Evolutionary conservation across 1,139 yeast species (phyloP).

Genomic region (Yamadazyma sp.): DNA sequence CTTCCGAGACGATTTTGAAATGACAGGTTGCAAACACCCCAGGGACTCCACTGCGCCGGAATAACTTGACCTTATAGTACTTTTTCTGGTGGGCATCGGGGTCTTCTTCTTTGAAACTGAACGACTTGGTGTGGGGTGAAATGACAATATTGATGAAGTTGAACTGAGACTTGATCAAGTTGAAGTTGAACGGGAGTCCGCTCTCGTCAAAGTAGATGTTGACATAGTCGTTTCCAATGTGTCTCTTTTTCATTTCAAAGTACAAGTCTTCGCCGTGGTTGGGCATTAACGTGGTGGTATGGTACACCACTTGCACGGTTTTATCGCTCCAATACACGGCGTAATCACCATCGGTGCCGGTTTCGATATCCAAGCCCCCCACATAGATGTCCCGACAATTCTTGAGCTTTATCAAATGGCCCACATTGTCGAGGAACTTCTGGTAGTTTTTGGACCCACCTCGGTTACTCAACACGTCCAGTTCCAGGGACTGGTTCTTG

Average conservation of each 20-base stretch:
- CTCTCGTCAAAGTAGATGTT: slow-evolving; percentile 81
- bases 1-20: slow-evolving; percentile 64
- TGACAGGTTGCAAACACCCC: slow-evolving; percentile 76
- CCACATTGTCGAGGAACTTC: slow-evolving; percentile 57
- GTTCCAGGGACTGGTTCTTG: slow-evolving; percentile 61
- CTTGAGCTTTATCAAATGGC: slow-evolving; percentile 56
- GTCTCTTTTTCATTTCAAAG: slow-evolving; percentile 66
- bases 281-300: slow-evolving; percentile 81
- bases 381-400: slow-evolving; percentile 56
- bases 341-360: slow-evolving; percentile 71
- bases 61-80: slow-evolving; percentile 61
- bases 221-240: slow-evolving; percentile 83
- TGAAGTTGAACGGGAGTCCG: slow-evolving; percentile 63
- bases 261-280: slow-evolving; percentile 37
- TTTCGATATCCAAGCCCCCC: slow-evolving; percentile 77
- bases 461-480: slow-evolving; percentile 62
- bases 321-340: slow-evolving; percentile 76
- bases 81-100: slow-evolving; percentile 7
- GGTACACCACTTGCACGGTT: slow-evolving; percentile 71
- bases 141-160: slow-evolving; percentile 80
- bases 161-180: slow-evolving; percentile 73
- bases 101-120: slow-evolving; percentile 7
- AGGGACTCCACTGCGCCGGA: slow-evolving; percentile 69
- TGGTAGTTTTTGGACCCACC: slow-evolving; percentile 67
- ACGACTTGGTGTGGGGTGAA: slow-evolving; percentile 52